phyloP scores from a whole-genome alignment of 73 alveolate species.

The Paramecium octaurelia region DNA sequence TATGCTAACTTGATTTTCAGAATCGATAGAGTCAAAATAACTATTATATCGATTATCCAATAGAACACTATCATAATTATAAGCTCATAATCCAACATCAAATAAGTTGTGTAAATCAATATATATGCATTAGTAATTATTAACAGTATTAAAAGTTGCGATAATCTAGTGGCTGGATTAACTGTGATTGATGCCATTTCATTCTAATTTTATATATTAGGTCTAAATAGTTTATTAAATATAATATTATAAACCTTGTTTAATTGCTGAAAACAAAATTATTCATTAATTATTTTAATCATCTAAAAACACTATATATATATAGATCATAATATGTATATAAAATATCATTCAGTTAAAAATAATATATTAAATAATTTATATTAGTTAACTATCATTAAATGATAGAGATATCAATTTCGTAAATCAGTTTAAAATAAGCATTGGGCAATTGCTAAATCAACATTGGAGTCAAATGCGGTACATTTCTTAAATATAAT shows the following conservation, averaged over 20 bases:
- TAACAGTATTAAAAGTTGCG: neutral
- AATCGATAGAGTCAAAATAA: neutral
- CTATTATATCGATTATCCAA: neutral
- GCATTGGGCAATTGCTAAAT: slow-evolving; percentile 3
- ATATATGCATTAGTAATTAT: neutral
- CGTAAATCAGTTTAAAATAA: neutral
- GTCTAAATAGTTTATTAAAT: neutral
- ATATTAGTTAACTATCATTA: neutral
- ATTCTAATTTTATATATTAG: neutral
- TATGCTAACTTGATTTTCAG: neutral
- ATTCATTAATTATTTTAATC: slow-evolving; percentile 1
- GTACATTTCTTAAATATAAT: neutral
- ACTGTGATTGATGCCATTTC: neutral
- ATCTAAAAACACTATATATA: neutral
- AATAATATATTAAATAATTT: neutral
- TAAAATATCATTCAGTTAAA: neutral
- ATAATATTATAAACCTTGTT: neutral
- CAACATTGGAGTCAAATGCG: slow-evolving; percentile 1
- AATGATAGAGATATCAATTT: neutral
- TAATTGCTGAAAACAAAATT: neutral
- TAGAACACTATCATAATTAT: neutral
- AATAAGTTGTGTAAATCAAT: neutral
- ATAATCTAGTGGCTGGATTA: neutral
- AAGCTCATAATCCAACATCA: neutral
- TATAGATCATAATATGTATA: neutral